Evolutionary conservation across 345 rosid species (phyloP), one percentile per base, ranked within the genome.

Genomic region (Conringia planisiliqua): DNA sequence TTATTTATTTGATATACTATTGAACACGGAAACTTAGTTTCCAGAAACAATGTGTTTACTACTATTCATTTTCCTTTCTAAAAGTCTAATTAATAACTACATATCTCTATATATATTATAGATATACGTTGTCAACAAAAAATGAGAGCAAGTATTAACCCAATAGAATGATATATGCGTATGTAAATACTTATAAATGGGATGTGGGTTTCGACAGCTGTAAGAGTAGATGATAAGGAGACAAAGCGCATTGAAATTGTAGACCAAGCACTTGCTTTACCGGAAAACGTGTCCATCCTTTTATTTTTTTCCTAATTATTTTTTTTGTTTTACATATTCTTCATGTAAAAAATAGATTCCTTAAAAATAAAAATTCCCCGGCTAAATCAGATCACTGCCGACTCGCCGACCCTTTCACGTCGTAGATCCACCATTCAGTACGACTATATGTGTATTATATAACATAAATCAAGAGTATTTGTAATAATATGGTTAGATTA

Each of bases 121-220:
- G 17, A 54, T 54, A 27, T 24, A 24, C 11, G 30, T 50, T 50
- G 58, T 52, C 58, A 9, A 48, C 26, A 47, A 50, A 27, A 24
- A 11, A 5, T 26, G 5, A 12, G 11, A 47, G 8, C 18, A 39
- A 51, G 6, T 2, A 22, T 22, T 22, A 22, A 40, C 44, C 16
- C 12, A 12, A 40, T 4, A 40, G 3, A 18, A 14, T 17, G 20
- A 51, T 35, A 14, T 66, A 50, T 51, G 30, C n/a, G n/a, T 17
- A 56, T 42, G 16, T 58, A 58, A 6, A 32, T 30, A 58, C 14
- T 33, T 58, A 27, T 72, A 50, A 71, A 72, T 51, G 62, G 12
- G 48, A 22, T 20, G 55, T 7, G 27, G 71, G 55, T 64, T 64
- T 47, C 22, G 68, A 84, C 90, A 83, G 88, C 88, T 86, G 88